Evolutionary conservation across 805 yeast species (phyloP), one percentile per base, ranked within the genome.

Genomic region (Sugiyamaella boreocaroliniensis): DNA sequence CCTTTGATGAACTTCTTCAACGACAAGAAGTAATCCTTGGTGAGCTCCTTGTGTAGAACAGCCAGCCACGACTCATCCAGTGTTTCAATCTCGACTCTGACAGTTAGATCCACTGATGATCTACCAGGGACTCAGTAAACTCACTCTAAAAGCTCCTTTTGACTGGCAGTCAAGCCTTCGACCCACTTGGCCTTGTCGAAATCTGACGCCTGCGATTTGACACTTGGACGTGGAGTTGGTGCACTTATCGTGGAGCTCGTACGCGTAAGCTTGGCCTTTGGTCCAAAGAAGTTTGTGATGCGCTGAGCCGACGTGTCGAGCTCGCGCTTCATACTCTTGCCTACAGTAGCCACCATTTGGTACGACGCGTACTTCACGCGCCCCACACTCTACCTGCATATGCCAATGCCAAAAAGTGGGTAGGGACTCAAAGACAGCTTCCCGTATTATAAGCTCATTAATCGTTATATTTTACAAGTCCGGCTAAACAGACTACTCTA

Each of bases 31-130:
- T 89, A 92, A 2, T 95, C 90, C 66, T 90, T 88, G 10, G 85
- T 82, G 51, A 93, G 74, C 60, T 90, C 96, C 19, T 71, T 64
- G 61, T 82, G 79, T 16, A 93, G 72, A 1, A 78, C 73, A 2
- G 76, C 75, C 19, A 93, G 78, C 99, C 99, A 93, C 0, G 88
- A 74, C 10, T 78, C 77, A 56, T 87, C 89, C 55, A 93, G 69
- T 0, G 87, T 80, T 1, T 73, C 66, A 41, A 89, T 78, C 65
- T 93, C 99, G 19, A 59, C 50, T 49, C 18, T 12, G 34, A 22
- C 26, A 22, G 26, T 22, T 22, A 22, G 26, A 22, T 42, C 4
- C 20, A n/a, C n/a, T n/a, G n/a, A n/a, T n/a, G n/a, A n/a, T n/a
- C n/a, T n/a, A n/a, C n/a, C n/a, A n/a, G n/a, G n/a, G n/a, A n/a